Evolutionary conservation across 2,329 filamentous ascomycete genomes (phyloP), one percentile per base, ranked within the genome.

Genomic region (Trichoderma simmonsii): DNA sequence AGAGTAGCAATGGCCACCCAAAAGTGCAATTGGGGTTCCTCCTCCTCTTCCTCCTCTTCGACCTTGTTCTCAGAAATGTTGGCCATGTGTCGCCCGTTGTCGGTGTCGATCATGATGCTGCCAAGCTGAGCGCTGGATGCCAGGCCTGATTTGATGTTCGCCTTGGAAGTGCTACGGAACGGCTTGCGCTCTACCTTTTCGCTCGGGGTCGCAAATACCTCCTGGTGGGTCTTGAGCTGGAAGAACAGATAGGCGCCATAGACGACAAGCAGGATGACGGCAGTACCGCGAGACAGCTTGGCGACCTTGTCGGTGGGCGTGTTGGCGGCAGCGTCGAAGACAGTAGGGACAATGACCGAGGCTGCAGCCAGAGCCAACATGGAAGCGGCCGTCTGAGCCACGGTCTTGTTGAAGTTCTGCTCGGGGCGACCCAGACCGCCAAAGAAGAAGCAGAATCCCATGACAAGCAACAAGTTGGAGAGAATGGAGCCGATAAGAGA

Each of bases 391-490:
- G 95, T 97, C 81, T 97, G 94, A 0, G 95, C 95, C 7, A 98
- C 94, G 0, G 93, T 95, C 39, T 92, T 90, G 84, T 98, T 97
- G 87, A 98, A 98, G 81, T 89, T 91, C 80, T 98, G 95, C 79
- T 97, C 92, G 32, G 88, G 79, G 32, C 95, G 89, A 72, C 92
- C 91, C 76, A 97, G 80, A 4, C 94, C 94, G 64, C 93, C 94
- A 73, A 93, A 91, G 84, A 97, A 96, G 86, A 97, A 98, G 80
- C 91, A 96, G 90, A 95, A 97, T 71, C 94, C 95, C 85, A 97
- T 85, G 66, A 97, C 93, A 15, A 97, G 88, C 4, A 97, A 87
- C 72, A 98, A 82, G 79, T 98, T 98, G 56, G 94, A 97, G 26
- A 98, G 85, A 80, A 98, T 97, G 81, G 92, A 95, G 71, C 95